phyloP scores from a whole-genome alignment of 441 rosid species.

The Syzygium malaccense region DNA sequence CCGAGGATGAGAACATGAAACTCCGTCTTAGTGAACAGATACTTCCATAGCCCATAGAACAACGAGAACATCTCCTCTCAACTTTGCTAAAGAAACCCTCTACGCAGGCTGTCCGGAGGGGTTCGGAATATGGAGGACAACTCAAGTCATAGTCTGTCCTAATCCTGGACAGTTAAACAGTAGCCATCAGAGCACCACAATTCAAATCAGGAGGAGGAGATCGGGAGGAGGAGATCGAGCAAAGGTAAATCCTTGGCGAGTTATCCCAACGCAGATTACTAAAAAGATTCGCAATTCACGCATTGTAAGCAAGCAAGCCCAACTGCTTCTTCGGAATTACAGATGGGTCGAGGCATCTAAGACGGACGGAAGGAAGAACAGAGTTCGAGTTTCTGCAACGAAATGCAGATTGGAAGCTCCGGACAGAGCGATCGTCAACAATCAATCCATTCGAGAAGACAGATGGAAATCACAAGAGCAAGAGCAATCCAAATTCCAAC shows the following conservation, averaged over 20 bases:
- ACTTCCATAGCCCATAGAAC: conserved; percentile 87
- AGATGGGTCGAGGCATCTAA: background rate
- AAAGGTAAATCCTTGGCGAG: background rate
- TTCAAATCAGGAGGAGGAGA: background rate
- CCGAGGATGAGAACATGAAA: conserved; percentile 97
- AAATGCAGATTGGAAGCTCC: background rate
- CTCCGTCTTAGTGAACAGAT: conserved; percentile 80
- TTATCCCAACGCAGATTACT: background rate
- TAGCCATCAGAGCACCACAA: background rate
- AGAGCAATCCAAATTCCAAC: background rate
- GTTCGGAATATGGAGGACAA: background rate
- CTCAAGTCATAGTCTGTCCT: background rate
- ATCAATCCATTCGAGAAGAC: background rate
- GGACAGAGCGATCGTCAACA: background rate
- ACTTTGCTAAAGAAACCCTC: background rate
- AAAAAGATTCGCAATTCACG: background rate
- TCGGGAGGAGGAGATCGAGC: background rate
- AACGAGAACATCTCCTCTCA: conserved; percentile 78
- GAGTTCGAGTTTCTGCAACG: background rate
- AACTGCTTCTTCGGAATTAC: background rate
- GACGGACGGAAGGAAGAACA: background rate
- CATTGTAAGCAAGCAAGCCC: background rate
- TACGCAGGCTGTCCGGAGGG: background rate
- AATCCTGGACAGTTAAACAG: background rate
- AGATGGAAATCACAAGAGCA: background rate